Evolutionary conservation across 1,139 yeast genomes (phyloP).

Genomic region (Debaryomycetaceae sp.): DNA sequence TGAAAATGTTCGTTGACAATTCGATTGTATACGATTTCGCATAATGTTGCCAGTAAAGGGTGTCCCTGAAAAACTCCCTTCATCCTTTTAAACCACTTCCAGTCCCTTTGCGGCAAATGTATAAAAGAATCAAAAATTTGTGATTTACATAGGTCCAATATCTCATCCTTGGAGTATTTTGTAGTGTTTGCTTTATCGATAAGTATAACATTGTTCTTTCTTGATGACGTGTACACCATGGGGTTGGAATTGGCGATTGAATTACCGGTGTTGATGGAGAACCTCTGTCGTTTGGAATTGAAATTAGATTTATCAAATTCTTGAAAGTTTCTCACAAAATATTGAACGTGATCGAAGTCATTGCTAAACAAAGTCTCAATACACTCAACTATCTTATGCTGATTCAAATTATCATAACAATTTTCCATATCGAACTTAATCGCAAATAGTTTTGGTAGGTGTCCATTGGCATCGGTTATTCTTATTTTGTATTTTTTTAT

Average conservation of each 20-base stretch:
- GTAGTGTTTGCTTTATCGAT: conserved; percentile 28
- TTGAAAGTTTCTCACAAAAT: conserved; percentile 19
- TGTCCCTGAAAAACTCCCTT: conserved; percentile 88
- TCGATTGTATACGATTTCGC: conserved; percentile 70
- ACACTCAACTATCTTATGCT: conserved; percentile 35
- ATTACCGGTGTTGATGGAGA: neutral
- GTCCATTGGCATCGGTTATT: conserved; percentile 13
- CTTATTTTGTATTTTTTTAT: conserved; percentile 13
- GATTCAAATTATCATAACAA: conserved; percentile 77
- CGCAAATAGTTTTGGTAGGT: conserved; percentile 42
- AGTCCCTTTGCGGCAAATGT: conserved; percentile 6
- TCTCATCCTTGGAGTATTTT: conserved; percentile 19
- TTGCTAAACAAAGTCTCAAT: conserved; percentile 21
- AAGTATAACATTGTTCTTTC: conserved; percentile 3
- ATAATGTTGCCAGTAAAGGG: conserved; percentile 68
- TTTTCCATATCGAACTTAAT: conserved; percentile 75
- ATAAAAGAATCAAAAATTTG: conserved; percentile 25
- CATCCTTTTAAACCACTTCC: conserved; percentile 34
- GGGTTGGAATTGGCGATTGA: neutral
- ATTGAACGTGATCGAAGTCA: conserved; percentile 19
- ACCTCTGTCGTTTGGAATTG: conserved; percentile 6
- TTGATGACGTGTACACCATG: neutral
- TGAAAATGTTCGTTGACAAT: conserved; percentile 47
- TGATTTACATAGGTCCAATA: conserved; percentile 19
- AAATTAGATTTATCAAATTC: conserved; percentile 6